Base-by-base conservation (phyloP, 148 eudicot genomes). In the Beta vulgaris region DNA sequence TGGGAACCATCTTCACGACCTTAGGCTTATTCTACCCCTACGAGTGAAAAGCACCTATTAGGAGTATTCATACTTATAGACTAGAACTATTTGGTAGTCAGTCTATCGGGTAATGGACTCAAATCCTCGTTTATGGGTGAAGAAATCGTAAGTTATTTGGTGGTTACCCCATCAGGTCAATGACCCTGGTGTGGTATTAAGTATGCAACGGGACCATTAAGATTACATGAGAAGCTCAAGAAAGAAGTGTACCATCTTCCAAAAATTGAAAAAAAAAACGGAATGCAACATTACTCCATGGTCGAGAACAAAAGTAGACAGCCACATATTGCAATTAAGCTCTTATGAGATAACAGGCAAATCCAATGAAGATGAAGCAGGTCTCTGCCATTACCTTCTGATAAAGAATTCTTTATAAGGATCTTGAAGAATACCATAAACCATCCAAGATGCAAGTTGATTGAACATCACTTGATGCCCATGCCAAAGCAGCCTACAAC, bases 381-480 rank as follows among this genome's bases (percentile, higher is more conserved):
- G 46, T 55, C 40, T 28, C 3, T 34, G 61, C 53, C 60, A 58
- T 68, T 84, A 95, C 98, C 96, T 92, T 84, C 80, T 83, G 51
- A 95, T 85, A 65, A 92, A 95, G 74, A 95, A 92, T 80, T 95
- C 98, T 73, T 85, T 90, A 85, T 92, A 85, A 68, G 92, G 91
- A 78, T 95, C 98, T 85, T 89, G 95, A 63, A 95, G 88, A 79
- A 95, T 88, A 49, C 98, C 98, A 80, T 95, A 95, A 54, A 95
- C 93, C 96, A 90, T 87, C 98, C 98, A 95, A 67, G 91, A 89
- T 61, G 93, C 87, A 71, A 95, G 91, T 82, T 95, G 98, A 81
- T 95, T 90, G 77, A 86, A 95, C 98, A 95, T 84, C 69, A 95
- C 98, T 79, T 95, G 98, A 84, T 95, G 98, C 31, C 96, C 98